Conservation (phyloP, 2,329 filamentous ascomycete genomes). For the Pseudonectria foliicola region DNA sequence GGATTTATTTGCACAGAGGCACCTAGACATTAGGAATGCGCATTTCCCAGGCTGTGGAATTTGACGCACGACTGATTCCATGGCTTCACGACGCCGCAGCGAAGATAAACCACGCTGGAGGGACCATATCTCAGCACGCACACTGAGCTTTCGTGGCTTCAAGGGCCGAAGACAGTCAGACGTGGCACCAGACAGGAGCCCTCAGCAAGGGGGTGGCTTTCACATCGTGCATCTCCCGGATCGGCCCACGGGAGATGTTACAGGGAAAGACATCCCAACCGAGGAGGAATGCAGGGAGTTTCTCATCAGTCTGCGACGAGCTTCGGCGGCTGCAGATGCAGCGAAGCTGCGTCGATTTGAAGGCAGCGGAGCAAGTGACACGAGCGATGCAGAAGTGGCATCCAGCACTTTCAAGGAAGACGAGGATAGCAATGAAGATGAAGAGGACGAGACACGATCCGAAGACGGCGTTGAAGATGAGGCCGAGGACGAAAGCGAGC, state of each 20-base stretch:
- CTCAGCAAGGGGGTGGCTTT: slow-evolving; percentile 6
- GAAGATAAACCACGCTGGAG: slow-evolving; percentile 17
- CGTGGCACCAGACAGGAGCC: background rate
- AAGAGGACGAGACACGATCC: too few relatives aligned
- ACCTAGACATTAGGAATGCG: too few relatives aligned
- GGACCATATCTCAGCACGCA: slow-evolving; percentile 13
- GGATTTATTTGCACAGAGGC: too few relatives aligned
- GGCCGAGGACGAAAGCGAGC: too few relatives aligned
- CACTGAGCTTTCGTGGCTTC: slow-evolving; percentile 13
- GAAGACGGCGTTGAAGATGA: too few relatives aligned
- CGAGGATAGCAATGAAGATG: too few relatives aligned
- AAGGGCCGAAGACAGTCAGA: slow-evolving; percentile 8
- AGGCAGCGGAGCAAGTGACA: too few relatives aligned
- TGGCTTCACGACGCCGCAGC: slow-evolving; percentile 10
- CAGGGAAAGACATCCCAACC: slow-evolving; percentile 15
- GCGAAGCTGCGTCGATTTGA: background rate
- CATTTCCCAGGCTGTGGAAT: too few relatives aligned
- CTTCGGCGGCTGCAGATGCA: slow-evolving; percentile 6
- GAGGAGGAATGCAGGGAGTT: slow-evolving; percentile 15
- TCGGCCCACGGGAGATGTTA: slow-evolving; percentile 12
- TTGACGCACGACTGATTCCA: background rate
- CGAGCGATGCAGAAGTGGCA: too few relatives aligned
- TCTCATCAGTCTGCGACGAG: slow-evolving; percentile 12
- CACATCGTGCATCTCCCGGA: slow-evolving; percentile 18
- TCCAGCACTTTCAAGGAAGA: too few relatives aligned